Base-by-base conservation (phyloP, 768 basidiomycete genomes). In the Galerina sulciceps region DNA sequence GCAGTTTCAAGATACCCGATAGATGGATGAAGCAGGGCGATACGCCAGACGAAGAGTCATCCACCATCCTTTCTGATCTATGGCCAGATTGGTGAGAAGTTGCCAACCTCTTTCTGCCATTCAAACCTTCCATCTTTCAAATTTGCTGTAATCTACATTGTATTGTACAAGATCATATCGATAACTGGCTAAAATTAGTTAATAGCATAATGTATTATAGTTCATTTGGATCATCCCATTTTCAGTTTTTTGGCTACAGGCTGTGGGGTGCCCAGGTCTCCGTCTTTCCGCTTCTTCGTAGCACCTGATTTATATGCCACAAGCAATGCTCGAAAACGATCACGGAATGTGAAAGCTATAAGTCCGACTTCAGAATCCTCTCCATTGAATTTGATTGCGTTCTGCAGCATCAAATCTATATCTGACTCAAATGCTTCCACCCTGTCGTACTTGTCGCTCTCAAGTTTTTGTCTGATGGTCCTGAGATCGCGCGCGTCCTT, bases 1-100 rank as follows among this genome's bases (percentile, higher is more conserved):
- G 11, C n/a, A 40, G 45, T 40, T 37, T 23, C 31, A 48, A 94
- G 93, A 84, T 91, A 44, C 93, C 93, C 10, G 93, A 94, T 72
- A 84, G 93, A 49, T 94, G 93, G 93, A 91, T 92, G 90, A 94
- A 94, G 71, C 88, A 88, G 59, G 84, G 81, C 54, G 91, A 94
- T 65, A 79, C 82, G 0, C 85, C 91, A 1, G 91, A 93, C 68
- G 91, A 92, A 67, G 91, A 93, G 60, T 74, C 81, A 11, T 60
- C 59, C 5, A 79, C 80, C 56, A 70, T 75, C 58, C 75, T 87
- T 2, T 73, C 74, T 26, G 86, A 88, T 57, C 71, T 87, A 40
- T 87, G 85, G 85, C 85, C 84, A 2, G 87, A 87, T 68, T 87
- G 86, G 86, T 88, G 74, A 58, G 57, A 23, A 31, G 20, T 8